phyloP scores from a whole-genome alignment of 106 monocot species.

The Dendrobium nobile region DNA sequence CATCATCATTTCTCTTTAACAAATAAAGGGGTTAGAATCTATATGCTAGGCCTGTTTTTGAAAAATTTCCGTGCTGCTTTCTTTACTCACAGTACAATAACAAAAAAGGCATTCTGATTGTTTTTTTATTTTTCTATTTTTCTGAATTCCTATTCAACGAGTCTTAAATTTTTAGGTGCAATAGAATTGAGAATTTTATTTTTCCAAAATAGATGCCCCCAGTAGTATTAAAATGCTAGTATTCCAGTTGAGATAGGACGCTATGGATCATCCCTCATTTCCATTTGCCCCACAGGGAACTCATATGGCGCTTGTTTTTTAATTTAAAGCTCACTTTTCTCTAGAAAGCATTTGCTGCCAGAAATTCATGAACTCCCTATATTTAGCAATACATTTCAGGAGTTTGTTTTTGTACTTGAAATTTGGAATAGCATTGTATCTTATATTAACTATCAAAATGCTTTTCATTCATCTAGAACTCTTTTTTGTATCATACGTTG shows the following conservation, averaged over 20 bases:
- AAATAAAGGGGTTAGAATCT: not conserved
- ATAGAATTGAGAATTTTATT: not conserved
- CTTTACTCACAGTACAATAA: not conserved
- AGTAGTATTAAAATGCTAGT: not conserved
- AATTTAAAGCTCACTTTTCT: no score
- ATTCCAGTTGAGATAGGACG: not conserved
- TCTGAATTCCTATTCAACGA: not conserved
- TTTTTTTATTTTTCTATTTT: not conserved
- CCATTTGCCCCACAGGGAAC: not conserved
- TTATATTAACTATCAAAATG: not conserved
- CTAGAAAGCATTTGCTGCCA: no score
- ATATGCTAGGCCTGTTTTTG: not conserved
- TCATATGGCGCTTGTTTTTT: not conserved
- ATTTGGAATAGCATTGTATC: not conserved
- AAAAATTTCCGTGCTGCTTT: not conserved
- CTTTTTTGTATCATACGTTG: not conserved
- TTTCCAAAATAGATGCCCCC: not conserved
- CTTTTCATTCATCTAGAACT: not conserved
- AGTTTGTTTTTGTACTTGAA: not conserved
- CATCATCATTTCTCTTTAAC: not conserved
- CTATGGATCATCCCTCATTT: not conserved
- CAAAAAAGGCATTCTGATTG: not conserved
- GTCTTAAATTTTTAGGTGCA: not conserved
- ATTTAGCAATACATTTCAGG: not conserved
- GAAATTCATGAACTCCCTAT: not conserved